These are phyloP conservation scores for Ilyonectria sp. DNA, from an alignment of 2,329 filamentous ascomycete species.

Conservation along the genomic window DNA sequence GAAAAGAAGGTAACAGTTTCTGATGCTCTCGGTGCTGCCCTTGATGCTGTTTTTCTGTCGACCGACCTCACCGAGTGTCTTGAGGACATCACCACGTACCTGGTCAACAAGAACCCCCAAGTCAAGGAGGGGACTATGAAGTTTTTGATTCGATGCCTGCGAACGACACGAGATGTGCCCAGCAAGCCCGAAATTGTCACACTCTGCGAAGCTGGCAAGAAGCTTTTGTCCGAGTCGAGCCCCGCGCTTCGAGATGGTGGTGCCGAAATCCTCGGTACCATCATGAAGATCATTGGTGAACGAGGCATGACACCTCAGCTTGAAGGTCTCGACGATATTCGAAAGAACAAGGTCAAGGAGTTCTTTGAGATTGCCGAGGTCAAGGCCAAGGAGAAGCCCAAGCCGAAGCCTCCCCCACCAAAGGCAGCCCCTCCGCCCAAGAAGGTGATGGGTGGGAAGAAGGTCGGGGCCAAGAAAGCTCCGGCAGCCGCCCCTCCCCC, in stretches of 20 bases:
- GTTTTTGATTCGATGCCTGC: conserved; percentile 90
- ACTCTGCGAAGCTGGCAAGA: conserved; percentile 91
- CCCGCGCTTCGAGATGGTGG: conserved; percentile 89
- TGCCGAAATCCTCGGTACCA: conserved; percentile 90
- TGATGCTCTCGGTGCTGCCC: conserved; percentile 87
- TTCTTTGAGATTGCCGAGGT: conserved; percentile 77
- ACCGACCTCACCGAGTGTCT: conserved; percentile 87
- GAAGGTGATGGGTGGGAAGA: conserved; percentile 63
- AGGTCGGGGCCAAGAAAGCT: conserved; percentile 62
- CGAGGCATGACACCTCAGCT: conserved; percentile 94
- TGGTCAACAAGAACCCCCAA: conserved; percentile 96
- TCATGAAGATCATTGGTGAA: conserved; percentile 99
- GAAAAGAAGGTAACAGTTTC: conserved; percentile 95
- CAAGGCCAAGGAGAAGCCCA: conserved; percentile 79
- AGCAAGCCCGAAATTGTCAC: conserved; percentile 85
- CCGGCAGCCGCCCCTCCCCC: conserved; percentile 60
- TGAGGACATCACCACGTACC: conserved; percentile 88
- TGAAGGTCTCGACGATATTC: conserved; percentile 94
- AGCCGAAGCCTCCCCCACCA: conserved; percentile 76
- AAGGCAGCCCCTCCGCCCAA: conserved; percentile 66
- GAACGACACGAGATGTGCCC: conserved; percentile 87
- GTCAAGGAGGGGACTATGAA: conserved; percentile 96
- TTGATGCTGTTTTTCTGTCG: conserved; percentile 78
- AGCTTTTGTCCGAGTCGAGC: conserved; percentile 89
- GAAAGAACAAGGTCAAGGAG: conserved; percentile 96